phyloP scores from a whole-genome alignment of 768 basidiomycete genomes.

The Rhizopogon roseolus region DNA sequence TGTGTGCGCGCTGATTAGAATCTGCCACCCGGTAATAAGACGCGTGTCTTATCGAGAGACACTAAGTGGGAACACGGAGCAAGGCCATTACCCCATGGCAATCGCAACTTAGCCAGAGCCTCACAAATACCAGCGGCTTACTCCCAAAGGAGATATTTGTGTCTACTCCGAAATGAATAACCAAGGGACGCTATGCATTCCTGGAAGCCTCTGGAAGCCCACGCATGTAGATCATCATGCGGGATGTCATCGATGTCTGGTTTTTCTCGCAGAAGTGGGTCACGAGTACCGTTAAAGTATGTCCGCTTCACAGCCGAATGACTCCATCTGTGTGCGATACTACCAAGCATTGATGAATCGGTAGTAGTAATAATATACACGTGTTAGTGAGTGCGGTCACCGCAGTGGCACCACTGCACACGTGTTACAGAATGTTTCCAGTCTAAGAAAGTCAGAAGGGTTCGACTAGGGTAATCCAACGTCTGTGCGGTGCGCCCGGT shows the following conservation, averaged over 20 bases:
- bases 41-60: neutral
- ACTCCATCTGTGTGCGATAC: too few species aligned
- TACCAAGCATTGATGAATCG: neutral
- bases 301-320: too few species aligned
- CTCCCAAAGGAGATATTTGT: slow-evolving; percentile 1
- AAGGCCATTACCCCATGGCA: neutral
- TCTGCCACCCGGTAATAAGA: neutral
- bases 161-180: neutral
- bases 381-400: neutral
- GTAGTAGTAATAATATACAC: neutral
- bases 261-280: neutral
- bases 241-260: neutral
- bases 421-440: neutral
- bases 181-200: neutral
- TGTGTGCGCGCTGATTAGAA: neutral
- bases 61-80: neutral
- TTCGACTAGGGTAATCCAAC: neutral
- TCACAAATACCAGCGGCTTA: neutral
- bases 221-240: neutral
- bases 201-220: neutral
- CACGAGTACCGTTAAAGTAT: neutral
- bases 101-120: neutral
- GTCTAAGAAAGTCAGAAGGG: neutral
- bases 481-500: neutral
- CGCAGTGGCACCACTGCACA: neutral